Percentiles rank a stretch among this genome's conserved stretches.
These are phyloP conservation scores for Neoconidiobolus thromboides DNA, from an alignment of 371 early-diverging fungal species.

Conservation along the genomic window DNA sequence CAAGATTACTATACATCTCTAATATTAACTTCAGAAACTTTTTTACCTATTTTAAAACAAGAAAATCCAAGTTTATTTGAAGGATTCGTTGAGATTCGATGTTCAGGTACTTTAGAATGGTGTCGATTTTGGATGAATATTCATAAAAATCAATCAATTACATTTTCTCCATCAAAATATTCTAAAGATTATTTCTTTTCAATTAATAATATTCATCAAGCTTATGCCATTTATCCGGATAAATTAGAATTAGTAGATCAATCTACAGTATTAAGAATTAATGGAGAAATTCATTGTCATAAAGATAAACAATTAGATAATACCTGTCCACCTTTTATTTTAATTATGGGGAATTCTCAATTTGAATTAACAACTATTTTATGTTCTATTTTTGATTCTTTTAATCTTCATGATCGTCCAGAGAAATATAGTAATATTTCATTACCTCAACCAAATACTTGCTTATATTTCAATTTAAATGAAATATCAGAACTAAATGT, in stretches of 20 bases:
- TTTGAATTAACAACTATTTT: conserved; percentile 22
- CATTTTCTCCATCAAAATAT: conserved; percentile 29
- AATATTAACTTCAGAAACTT: conserved; percentile 12
- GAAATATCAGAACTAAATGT: background rate
- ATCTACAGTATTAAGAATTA: conserved; percentile 21
- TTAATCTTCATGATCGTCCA: conserved; percentile 25
- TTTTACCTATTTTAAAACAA: background rate
- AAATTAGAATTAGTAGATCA: conserved; percentile 21
- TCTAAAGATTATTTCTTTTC: conserved; percentile 26
- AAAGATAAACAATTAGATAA: background rate
- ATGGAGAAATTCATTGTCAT: conserved; percentile 11
- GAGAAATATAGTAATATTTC: background rate
- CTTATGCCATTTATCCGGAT: conserved; percentile 55
- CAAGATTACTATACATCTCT: conserved; percentile 17
- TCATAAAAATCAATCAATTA: conserved; percentile 17
- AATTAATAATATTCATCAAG: conserved; percentile 29
- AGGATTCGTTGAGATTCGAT: conserved; percentile 27
- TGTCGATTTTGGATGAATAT: conserved; percentile 36
- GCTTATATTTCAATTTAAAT: background rate
- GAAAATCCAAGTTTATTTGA: conserved; percentile 8
- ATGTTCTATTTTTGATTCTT: conserved; percentile 20
- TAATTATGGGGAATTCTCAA: conserved; percentile 21
- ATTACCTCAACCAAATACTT: background rate
- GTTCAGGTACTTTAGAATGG: conserved; percentile 36
- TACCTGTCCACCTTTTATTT: conserved; percentile 12